Evolutionary conservation across 805 yeast genomes (phyloP), one percentile per base, ranked within the genome.

Genomic region (Lipomyces sp.): DNA sequence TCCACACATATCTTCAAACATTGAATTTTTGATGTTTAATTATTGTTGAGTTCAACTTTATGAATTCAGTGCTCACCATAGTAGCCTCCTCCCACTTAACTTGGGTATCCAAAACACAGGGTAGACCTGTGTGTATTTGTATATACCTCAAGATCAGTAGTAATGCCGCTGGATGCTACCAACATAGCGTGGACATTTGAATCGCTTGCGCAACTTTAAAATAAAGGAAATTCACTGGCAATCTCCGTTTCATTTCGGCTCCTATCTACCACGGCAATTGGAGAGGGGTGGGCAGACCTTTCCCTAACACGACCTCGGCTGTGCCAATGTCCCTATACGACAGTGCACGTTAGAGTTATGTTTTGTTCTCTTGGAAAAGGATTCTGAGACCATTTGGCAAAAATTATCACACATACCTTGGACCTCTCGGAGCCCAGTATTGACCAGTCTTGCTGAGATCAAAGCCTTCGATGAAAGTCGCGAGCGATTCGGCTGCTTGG

Each of bases 261-360:
- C 48, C n/a, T 42, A 42, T n/a, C 48, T 42, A 42, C 48, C 48
- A 42, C 48, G 48, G 48, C n/a, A 42, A 42, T 42, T 42, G 24
- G 48, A 42, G 48, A 15, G 48, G 48, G 18, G 8, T 42, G 6
- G 48, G 48, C 48, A 42, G 48, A 42, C 2, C 48, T 42, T 42
- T 42, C 48, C 48, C 48, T 8, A 42, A 4, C 18, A 42, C 48
- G 1, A 42, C 48, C 5, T 42, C 48, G 2, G 48, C 48, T 15
- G 48, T 42, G 24, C 48, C 48, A 42, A 42, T 42, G 48, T 42
- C 48, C 48, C 48, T 42, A 42, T 42, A 15, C 6, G 48, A 42
- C 15, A 15, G 45, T 39, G 5, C 18, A n/a, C 2, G 48, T 42
- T 42, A 42, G 48, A 42, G 24, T 35, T 34, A 34, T 4, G 48